phyloP scores from a whole-genome alignment of 2,329 filamentous ascomycete genomes.

The Talaromyces sp. region DNA sequence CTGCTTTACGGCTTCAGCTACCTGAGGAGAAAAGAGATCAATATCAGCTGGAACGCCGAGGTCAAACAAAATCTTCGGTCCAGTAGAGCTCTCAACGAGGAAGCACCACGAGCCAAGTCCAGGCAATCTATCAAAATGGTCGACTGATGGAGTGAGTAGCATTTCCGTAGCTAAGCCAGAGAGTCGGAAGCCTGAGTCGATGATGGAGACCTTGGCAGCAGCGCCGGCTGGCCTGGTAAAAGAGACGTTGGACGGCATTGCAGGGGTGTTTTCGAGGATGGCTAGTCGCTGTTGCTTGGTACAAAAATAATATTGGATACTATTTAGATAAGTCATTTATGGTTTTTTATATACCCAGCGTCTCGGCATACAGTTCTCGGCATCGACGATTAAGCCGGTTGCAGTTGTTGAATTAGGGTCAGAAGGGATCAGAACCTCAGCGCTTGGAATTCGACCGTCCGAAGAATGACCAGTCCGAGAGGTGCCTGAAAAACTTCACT shows the following conservation, averaged over 20 bases:
- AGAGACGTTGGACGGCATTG: neutral
- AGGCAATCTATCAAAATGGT: neutral
- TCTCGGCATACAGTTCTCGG: conserved; percentile 8
- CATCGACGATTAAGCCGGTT: neutral
- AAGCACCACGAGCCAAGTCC: conserved; percentile 24
- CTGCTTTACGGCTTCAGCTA: neutral
- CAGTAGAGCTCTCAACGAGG: conserved; percentile 32
- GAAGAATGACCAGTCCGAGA: neutral
- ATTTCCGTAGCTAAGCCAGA: neutral
- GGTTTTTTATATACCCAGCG: conserved; percentile 1
- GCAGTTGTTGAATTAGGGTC: neutral
- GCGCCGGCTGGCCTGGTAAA: neutral
- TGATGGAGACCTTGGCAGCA: conserved; percentile 7
- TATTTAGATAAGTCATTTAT: neutral
- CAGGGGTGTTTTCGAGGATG: neutral
- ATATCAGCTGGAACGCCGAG: conserved; percentile 50
- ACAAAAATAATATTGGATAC: too few species aligned
- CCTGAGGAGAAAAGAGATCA: conserved; percentile 38
- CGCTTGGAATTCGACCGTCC: neutral
- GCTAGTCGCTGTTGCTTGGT: too few species aligned
- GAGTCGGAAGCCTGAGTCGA: conserved; percentile 9
- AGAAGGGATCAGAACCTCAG: neutral
- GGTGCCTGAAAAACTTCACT: neutral
- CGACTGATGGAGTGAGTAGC: conserved; percentile 3
- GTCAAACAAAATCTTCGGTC: conserved; percentile 48